Evolutionary conservation across 495 filamentous ascomycete species (phyloP).

Genomic region (Penicillium verhagenii): DNA sequence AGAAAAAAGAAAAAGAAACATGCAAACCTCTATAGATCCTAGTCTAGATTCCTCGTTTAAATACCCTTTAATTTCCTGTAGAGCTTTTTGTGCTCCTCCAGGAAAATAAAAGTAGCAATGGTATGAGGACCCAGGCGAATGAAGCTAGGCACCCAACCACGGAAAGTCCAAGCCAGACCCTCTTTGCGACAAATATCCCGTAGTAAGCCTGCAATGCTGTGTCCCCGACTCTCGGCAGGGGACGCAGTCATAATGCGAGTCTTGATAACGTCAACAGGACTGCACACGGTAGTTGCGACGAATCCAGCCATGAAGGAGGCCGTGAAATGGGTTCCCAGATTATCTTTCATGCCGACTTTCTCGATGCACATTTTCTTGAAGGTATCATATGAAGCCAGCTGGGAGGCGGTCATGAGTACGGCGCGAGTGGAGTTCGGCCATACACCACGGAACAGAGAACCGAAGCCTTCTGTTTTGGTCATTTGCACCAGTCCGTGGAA

Average conservation of each 20-base stretch:
- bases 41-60: conserved; percentile 1
- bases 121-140: conserved; percentile 91
- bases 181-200: conserved; percentile 72
- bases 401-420: conserved; percentile 88
- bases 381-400: conserved; percentile 87
- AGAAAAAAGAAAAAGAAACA: conserved; percentile 20
- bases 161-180: conserved; percentile 87
- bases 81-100: conserved; percentile 72
- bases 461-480: conserved; percentile 72
- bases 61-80: conserved; percentile 49
- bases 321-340: conserved; percentile 79
- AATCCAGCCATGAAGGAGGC: conserved; percentile 86
- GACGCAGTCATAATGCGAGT: conserved; percentile 86
- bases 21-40: conserved; percentile 3
- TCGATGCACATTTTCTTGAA: conserved; percentile 80
- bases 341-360: conserved; percentile 68
- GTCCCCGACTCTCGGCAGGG: conserved; percentile 47
- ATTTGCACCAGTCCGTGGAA: conserved; percentile 83
- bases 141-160: conserved; percentile 97
- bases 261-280: conserved; percentile 96
- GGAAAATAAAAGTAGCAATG: conserved; percentile 89
- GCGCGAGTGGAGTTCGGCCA: conserved; percentile 89
- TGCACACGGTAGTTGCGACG: conserved; percentile 92
- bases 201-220: conserved; percentile 59
- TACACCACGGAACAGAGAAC: conserved; percentile 79